Evolutionary conservation across 805 yeast species (phyloP), one percentile per base, ranked within the genome.

Genomic region (Sporopachydermia quercuum): DNA sequence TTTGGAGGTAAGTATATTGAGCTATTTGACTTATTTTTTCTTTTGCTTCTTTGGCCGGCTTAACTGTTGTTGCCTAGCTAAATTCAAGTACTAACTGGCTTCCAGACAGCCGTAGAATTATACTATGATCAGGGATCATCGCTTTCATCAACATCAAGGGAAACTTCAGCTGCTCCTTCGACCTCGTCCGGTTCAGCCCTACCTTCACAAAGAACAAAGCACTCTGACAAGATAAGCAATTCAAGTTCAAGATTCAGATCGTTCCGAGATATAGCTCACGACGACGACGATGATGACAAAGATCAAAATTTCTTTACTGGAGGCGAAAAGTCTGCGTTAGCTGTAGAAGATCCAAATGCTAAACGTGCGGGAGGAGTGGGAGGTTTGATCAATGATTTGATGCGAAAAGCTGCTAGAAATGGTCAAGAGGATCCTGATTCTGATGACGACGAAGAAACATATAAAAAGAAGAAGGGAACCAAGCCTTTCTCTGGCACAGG

Each of bases 301-400:
- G 64, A 67, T 18, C 47, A 45, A 49, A 68, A 55, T 50, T 60
- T 50, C 56, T 72, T 55, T 47, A 68, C 76, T 3, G 78, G 78
- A 11, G 78, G 78, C 40, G 87, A 80, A 52, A 78, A 78, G 55
- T 74, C 83, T 3, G 87, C 72, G 3, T 62, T 80, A 48, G 82
- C 80, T 42, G 91, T 80, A 13, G 85, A 80, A 52, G 77, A 78
- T 51, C 87, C 86, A 11, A 60, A 63, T 39, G 61, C 58, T 5
- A 6, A 16, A 6, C 19, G 38, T 52, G 38, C 34, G 54, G 34
- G 54, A 47, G 34, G 54, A 47, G 45, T 53, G 53, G 42, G 52
- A 55, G 53, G 61, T 50, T 49, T 59, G 47, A 40, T 61, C 19
- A 57, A 58, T 37, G 63, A 61, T 38, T 52, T 72, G 36, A 58